A percentile compares a stretch with the other conserved stretches of the same genome.
These are phyloP conservation scores for Pisolithus marmoratus DNA, from an alignment of 768 basidiomycete species.

Conservation along the genomic window DNA sequence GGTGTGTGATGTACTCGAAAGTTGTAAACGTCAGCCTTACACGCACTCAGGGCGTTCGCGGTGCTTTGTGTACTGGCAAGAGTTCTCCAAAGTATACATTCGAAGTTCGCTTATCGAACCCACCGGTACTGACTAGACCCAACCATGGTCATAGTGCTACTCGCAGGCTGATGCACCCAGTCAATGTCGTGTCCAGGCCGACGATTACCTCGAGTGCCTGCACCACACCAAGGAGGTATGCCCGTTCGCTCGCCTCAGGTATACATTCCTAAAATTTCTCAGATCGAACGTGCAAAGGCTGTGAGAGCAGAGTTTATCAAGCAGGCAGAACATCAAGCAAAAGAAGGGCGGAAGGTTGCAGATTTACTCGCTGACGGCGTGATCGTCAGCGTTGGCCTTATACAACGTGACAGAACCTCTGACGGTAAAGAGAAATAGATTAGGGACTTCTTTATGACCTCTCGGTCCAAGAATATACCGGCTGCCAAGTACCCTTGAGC, in stretches of 20 bases:
- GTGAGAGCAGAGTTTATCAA: conserved; percentile 69
- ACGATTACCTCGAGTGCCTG: conserved; percentile 90
- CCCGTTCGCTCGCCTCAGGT: conserved; percentile 1
- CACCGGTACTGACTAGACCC: conserved; percentile 3
- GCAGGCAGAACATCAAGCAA: conserved; percentile 57
- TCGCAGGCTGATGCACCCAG: conserved; percentile 68
- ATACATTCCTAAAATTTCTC: not conserved
- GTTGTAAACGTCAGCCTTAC: not conserved
- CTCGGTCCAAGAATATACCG: no score
- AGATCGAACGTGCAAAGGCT: conserved; percentile 63
- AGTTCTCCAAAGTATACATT: conserved; percentile 61
- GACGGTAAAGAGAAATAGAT: conserved; percentile 10
- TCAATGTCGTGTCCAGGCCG: conserved; percentile 64
- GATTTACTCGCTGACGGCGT: conserved; percentile 70
- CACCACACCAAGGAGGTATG: conserved; percentile 85
- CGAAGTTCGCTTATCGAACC: not conserved
- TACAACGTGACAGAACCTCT: conserved; percentile 43
- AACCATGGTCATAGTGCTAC: conserved; percentile 59
- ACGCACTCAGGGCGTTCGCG: conserved; percentile 60
- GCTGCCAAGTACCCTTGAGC: not conserved
- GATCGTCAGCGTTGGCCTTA: conserved; percentile 70
- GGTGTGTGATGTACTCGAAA: conserved; percentile 32
- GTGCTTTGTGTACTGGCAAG: conserved; percentile 92
- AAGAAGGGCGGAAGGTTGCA: conserved; percentile 65
- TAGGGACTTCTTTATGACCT: not conserved